A percentile compares a stretch with the other conserved stretches of the same genome.
These are phyloP conservation scores for Botryosphaeria dothidea DNA, from an alignment of 2,329 filamentous ascomycete species.

Conservation along the genomic window DNA sequence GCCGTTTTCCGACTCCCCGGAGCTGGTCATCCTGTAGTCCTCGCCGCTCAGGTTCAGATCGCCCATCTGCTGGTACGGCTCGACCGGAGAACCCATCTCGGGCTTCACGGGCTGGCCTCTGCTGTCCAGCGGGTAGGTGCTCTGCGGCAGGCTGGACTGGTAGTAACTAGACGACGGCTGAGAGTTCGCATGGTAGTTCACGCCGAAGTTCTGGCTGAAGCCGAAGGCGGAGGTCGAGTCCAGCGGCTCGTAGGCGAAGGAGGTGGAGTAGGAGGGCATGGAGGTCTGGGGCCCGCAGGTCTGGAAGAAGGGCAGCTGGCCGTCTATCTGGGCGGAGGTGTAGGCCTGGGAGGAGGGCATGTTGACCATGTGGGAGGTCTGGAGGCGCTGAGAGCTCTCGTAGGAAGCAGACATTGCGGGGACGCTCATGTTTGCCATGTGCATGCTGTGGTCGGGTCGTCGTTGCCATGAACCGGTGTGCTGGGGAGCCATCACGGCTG, in stretches of 20 bases:
- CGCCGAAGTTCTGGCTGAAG: conserved; percentile 11
- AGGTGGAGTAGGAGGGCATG: conserved; percentile 18
- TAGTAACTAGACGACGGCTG: conserved; percentile 6
- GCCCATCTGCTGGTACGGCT: conserved; percentile 42
- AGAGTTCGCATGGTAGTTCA: background rate
- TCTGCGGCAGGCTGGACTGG: background rate
- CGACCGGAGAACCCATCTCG: conserved; percentile 44
- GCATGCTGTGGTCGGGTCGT: conserved; percentile 14
- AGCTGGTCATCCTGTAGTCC: conserved; percentile 32
- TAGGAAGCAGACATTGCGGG: conserved; percentile 11
- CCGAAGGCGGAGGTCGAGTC: conserved; percentile 5
- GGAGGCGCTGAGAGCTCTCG: background rate
- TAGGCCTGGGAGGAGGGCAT: conserved; percentile 18
- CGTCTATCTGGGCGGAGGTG: conserved; percentile 6
- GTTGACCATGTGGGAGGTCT: conserved; percentile 1
- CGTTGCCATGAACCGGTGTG: conserved; percentile 18
- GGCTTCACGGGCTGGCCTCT: conserved; percentile 43
- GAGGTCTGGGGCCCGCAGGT: conserved; percentile 12
- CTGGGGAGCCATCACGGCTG: conserved; percentile 20
- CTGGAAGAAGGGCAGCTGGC: conserved; percentile 13
- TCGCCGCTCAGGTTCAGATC: conserved; percentile 23
- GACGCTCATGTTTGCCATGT: conserved; percentile 14
- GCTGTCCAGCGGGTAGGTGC: conserved; percentile 19
- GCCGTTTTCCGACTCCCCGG: conserved; percentile 40
- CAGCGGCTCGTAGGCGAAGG: conserved; percentile 18